phyloP scores from a whole-genome alignment of 345 rosid genomes.

The Camelina laxa region DNA sequence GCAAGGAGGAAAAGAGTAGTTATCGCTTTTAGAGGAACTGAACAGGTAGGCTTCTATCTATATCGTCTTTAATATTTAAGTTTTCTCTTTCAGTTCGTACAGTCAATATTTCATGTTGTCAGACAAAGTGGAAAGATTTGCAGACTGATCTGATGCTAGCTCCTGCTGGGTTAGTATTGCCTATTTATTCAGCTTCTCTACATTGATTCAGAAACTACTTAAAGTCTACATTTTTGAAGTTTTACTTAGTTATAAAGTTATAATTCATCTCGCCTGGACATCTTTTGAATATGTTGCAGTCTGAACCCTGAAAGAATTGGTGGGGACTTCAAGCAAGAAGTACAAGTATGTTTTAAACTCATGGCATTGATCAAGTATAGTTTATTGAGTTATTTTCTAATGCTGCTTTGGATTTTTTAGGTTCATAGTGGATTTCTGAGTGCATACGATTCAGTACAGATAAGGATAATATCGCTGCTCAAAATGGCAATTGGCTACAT shows the following conservation, averaged over 20 bases:
- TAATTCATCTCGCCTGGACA: conserved; percentile 7
- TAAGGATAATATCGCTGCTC: conserved; percentile 74
- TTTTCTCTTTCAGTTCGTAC: conserved; percentile 27
- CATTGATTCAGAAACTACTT: background rate
- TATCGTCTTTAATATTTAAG: conserved; percentile 22
- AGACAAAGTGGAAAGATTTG: conserved; percentile 96
- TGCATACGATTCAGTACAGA: conserved; percentile 91
- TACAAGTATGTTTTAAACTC: conserved; percentile 59
- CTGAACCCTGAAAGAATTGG: conserved; percentile 94
- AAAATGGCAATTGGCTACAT: conserved; percentile 64
- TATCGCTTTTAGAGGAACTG: conserved; percentile 96
- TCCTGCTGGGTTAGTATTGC: conserved; percentile 78
- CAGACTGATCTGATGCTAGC: conserved; percentile 86
- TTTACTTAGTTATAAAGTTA: conserved; percentile 30
- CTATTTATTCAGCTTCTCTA: conserved; percentile 22
- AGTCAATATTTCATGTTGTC: conserved; percentile 43
- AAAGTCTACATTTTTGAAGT: conserved; percentile 8
- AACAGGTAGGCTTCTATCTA: conserved; percentile 65
- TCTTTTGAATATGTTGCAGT: conserved; percentile 46
- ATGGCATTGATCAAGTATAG: conserved; percentile 6
- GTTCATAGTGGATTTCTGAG: conserved; percentile 90
- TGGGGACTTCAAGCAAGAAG: conserved; percentile 93
- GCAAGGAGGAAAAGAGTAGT: conserved; percentile 73
- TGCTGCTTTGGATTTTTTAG: conserved; percentile 50
- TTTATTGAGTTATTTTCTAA: conserved; percentile 1